phyloP scores from a whole-genome alignment of 106 monocot species.

The Chionographis japonica region DNA sequence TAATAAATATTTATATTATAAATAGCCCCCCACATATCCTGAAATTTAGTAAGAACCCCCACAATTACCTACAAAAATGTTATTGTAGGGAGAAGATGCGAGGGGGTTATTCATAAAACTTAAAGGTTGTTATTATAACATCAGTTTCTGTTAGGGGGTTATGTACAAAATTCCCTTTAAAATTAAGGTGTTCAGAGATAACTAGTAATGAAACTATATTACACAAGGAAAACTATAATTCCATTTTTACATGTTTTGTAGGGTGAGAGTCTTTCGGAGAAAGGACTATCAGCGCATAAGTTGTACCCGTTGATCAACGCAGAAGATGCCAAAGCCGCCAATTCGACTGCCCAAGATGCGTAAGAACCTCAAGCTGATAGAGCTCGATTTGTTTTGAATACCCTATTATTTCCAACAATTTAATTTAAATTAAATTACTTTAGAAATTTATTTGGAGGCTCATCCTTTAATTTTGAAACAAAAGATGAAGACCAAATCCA shows the following conservation, averaged over 20 bases:
- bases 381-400: background rate
- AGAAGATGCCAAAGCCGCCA: slow-evolving; percentile 11
- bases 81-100: too few relatives aligned
- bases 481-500: too few relatives aligned
- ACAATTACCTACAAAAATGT: too few relatives aligned
- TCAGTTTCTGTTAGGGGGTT: background rate
- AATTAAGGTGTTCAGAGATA: background rate
- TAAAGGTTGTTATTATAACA: background rate
- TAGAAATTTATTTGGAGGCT: too few relatives aligned
- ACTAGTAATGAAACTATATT: background rate
- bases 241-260: slow-evolving; percentile 10
- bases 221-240: background rate
- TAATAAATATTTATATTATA: too few relatives aligned
- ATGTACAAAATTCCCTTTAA: background rate
- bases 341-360: slow-evolving; percentile 8
- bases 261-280: slow-evolving; percentile 27
- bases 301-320: slow-evolving; percentile 35
- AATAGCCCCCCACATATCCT: too few relatives aligned
- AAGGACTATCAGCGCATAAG: slow-evolving; percentile 13
- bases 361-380: slow-evolving; percentile 1
- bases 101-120: too few relatives aligned
- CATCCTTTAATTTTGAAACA: too few relatives aligned
- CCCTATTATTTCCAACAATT: background rate
- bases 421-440: too few relatives aligned
- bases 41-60: too few relatives aligned